Percentiles rank a stretch among this genome's conserved stretches.
Evolutionary conservation across 306 rosid species (phyloP).

Genomic region (Vicia villosa): DNA sequence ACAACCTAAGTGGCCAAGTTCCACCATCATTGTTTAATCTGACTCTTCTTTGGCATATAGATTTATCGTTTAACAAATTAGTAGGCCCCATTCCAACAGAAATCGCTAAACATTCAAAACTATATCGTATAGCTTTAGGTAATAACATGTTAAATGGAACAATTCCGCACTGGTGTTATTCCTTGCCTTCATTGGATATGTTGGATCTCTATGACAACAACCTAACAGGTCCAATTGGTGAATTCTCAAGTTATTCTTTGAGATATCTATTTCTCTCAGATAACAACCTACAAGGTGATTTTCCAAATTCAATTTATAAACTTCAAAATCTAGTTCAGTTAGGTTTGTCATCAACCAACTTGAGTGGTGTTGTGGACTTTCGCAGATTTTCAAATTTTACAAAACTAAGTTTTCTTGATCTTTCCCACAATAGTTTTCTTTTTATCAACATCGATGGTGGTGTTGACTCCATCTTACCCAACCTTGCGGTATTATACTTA

Average conservation of each 20-base stretch:
- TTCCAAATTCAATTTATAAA: background rate
- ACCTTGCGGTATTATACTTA: background rate
- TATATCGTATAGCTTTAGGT: background rate
- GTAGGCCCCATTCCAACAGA: background rate
- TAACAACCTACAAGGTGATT: background rate
- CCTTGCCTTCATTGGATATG: background rate
- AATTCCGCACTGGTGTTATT: background rate
- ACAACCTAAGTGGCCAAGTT: background rate
- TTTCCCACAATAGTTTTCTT: background rate
- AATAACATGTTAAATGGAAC: background rate
- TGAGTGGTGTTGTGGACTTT: background rate
- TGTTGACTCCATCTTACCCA: background rate
- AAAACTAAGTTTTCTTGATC: background rate
- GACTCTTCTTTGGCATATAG: background rate
- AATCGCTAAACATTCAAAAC: background rate
- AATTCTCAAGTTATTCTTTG: background rate
- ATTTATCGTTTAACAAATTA: background rate
- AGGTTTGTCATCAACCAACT: background rate
- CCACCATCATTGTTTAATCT: background rate
- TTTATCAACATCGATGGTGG: background rate
- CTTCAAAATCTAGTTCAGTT: background rate
- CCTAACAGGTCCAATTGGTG: background rate
- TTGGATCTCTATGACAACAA: background rate
- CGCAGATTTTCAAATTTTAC: background rate
- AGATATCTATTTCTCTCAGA: background rate